phyloP scores from a whole-genome alignment of 2,329 filamentous ascomycete genomes.

The Trichophyton rubrum region DNA sequence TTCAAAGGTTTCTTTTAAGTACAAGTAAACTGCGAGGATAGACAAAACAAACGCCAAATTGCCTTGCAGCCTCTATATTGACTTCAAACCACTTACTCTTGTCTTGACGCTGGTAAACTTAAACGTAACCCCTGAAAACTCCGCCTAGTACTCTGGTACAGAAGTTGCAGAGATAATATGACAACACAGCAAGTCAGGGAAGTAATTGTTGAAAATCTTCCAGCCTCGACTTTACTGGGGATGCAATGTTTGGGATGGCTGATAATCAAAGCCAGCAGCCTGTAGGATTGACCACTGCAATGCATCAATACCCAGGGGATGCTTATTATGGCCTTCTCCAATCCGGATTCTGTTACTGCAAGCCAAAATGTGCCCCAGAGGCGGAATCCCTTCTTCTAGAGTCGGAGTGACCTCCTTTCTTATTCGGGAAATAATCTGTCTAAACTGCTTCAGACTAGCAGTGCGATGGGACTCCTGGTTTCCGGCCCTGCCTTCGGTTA shows the following conservation, averaged over 20 bases:
- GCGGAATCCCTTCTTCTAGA: constrained; percentile 28
- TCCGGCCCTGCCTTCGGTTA: constrained; percentile 21
- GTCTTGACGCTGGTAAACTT: not conserved
- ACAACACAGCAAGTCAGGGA: not conserved
- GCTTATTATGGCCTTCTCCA: constrained; percentile 31
- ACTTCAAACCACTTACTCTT: not conserved
- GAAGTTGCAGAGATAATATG: not conserved
- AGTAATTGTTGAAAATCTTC: too few species aligned
- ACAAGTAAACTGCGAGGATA: not conserved
- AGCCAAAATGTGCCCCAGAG: constrained; percentile 48
- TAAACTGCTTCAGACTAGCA: constrained; percentile 23
- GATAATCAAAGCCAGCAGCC: constrained; percentile 44
- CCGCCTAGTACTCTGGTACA: too few species aligned
- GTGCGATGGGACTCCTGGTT: constrained; percentile 14
- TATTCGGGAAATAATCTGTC: not conserved
- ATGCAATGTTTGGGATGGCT: not conserved
- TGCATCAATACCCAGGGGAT: constrained; percentile 47
- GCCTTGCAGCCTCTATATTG: not conserved
- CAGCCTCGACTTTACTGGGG: not conserved
- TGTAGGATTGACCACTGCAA: constrained; percentile 52
- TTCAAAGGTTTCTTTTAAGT: not conserved
- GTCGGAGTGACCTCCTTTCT: constrained; percentile 30
- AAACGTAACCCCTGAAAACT: not conserved
- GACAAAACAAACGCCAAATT: not conserved
- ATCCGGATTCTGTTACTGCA: constrained; percentile 43